phyloP scores from a whole-genome alignment of 768 basidiomycete genomes.

The Mycena rebaudengoi region DNA sequence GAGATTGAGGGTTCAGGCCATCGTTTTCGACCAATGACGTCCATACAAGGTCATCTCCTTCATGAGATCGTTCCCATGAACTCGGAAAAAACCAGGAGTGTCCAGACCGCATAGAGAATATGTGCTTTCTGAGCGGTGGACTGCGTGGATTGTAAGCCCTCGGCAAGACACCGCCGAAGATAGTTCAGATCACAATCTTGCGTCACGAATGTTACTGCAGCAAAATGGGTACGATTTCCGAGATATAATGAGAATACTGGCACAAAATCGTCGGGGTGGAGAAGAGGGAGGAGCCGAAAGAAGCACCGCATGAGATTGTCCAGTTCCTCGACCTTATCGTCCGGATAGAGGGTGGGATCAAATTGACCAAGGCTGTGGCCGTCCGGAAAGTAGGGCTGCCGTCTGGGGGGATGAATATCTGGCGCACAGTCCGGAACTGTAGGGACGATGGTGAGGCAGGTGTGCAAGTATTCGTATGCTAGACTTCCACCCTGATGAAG shows the following conservation, averaged over 20 bases:
- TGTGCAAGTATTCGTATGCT: not conserved
- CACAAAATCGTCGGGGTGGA: not conserved
- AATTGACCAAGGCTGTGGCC: not conserved
- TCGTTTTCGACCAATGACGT: not conserved
- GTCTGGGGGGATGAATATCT: not conserved
- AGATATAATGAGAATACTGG: not conserved
- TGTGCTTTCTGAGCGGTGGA: too few relatives aligned
- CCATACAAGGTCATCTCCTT: not conserved
- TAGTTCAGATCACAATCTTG: not conserved
- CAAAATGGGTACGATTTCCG: not conserved
- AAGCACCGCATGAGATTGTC: not conserved
- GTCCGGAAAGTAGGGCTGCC: too few relatives aligned
- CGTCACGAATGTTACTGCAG: not conserved
- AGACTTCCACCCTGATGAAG: not conserved
- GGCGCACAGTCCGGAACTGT: not conserved
- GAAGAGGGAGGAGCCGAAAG: not conserved
- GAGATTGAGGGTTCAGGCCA: not conserved
- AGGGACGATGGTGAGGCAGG: not conserved
- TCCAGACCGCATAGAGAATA: not conserved
- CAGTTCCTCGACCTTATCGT: not conserved
- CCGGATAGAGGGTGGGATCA: not conserved
- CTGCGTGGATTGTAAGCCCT: not conserved
- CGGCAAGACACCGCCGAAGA: not conserved
- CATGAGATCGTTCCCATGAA: not conserved
- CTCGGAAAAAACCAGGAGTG: not conserved